Base-by-base conservation (phyloP, 768 basidiomycete genomes). In the Tremella yokohamensis region DNA sequence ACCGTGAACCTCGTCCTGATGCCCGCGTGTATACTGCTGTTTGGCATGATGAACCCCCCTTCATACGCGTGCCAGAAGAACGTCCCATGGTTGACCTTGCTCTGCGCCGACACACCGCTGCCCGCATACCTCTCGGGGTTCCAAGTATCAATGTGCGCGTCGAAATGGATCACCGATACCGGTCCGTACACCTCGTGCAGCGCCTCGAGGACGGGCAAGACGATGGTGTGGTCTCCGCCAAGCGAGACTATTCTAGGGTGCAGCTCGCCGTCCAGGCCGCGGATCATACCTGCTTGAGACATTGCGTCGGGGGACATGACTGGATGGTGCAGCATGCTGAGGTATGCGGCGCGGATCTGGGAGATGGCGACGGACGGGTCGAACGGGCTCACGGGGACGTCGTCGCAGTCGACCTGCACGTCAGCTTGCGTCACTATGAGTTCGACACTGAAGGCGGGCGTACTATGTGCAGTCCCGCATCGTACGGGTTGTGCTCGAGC, bases 201-300 rank as follows among this genome's bases (percentile, higher is more conserved):
- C 15, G 90, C 83, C 45, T 89, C 85, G 13, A 93, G 81, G 64
- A 92, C 90, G 8, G 90, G 89, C 16, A 90, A 82, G 8, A 87
- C 89, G 62, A 91, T 87, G 13, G 89, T 89, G 74, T 92, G 90
- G 68, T 92, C 90, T 6, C 90, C 90, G 22, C 91, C 91, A 25
- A 91, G 79, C 77, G 86, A 86, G 59, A 92, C 76, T 45, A 94
- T 85, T 39, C 86, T 81, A 0, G 91, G 90, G 70, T 87, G 87
- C 55, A 82, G 81, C 45, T 77, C 74, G 1, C 84, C 83, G 67
- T 88, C 86, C 53, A 69, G 24, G 25, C 64, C 72, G 38, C 60
- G 64, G 29, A 57, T 59, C 60, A 72, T 61, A 24, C 63, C 56
- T 6, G 65, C 37, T 15, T 52, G 44, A 48, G 58, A 42, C 58